Conservation (phyloP, 2,329 filamentous ascomycete genomes). For the Diaporthe humulicola region DNA sequence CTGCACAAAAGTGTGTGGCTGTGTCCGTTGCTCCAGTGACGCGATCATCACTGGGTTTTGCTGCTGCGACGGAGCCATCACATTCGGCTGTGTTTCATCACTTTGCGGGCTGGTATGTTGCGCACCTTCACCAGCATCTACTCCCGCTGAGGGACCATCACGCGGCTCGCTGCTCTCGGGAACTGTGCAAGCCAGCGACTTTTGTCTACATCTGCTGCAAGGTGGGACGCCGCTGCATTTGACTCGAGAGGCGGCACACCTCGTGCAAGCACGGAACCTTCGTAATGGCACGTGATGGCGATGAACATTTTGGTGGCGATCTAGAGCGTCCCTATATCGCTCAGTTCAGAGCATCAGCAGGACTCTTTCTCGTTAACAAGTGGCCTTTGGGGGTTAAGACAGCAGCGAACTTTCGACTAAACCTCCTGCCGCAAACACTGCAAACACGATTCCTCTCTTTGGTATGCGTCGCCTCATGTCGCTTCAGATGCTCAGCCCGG, state of each 20-base stretch:
- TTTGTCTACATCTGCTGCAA: constrained; percentile 31
- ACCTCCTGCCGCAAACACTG: constrained; percentile 31
- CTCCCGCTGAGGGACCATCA: background rate
- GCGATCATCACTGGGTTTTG: background rate
- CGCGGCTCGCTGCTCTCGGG: constrained; percentile 18
- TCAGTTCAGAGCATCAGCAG: background rate
- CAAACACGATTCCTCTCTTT: constrained; percentile 32
- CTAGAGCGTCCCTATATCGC: constrained; percentile 29
- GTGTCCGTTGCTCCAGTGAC: background rate
- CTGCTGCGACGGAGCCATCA: background rate
- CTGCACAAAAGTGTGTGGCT: constrained; percentile 3
- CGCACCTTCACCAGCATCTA: background rate
- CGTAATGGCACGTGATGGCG: constrained; percentile 22
- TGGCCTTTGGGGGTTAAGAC: background rate
- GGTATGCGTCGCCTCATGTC: constrained; percentile 32
- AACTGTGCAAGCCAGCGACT: constrained; percentile 27
- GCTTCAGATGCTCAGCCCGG: constrained; percentile 32
- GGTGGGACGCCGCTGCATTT: constrained; percentile 31
- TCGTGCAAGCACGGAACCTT: constrained; percentile 33
- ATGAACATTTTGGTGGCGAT: constrained; percentile 31
- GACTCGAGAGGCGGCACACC: constrained; percentile 33
- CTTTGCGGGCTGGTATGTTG: background rate
- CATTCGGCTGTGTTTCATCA: constrained; percentile 5
- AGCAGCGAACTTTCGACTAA: constrained; percentile 30
- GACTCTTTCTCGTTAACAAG: background rate